phyloP scores from a whole-genome alignment of 345 rosid species.

The Brassica incana region DNA sequence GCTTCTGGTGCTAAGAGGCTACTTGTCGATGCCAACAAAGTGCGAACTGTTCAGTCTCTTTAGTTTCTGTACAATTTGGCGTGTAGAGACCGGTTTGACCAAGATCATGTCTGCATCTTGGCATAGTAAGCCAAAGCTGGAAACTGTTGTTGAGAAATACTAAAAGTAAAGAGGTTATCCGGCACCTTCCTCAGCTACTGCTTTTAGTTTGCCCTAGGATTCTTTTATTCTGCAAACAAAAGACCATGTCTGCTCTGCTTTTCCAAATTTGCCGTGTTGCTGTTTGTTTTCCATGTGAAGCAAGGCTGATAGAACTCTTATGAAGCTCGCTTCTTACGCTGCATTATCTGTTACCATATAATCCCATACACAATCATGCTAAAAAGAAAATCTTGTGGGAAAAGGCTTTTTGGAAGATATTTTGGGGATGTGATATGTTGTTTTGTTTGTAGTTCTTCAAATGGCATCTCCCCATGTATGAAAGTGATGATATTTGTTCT shows the following conservation, averaged over 20 bases:
- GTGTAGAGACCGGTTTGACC: background rate
- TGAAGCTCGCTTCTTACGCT: background rate
- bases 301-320: slow-evolving; percentile 1
- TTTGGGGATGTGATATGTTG: slow-evolving; percentile 29
- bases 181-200: slow-evolving; percentile 11
- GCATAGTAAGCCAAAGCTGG: slow-evolving; percentile 33
- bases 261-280: background rate
- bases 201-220: slow-evolving; percentile 8
- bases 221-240: slow-evolving; percentile 18
- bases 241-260: slow-evolving; percentile 14
- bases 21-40: slow-evolving; percentile 8
- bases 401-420: background rate
- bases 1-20: background rate
- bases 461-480: slow-evolving; percentile 8
- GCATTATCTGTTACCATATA: slow-evolving; percentile 10
- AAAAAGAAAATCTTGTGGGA: slow-evolving; percentile 10
- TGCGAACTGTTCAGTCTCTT: slow-evolving; percentile 5
- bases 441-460: slow-evolving; percentile 32
- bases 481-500: slow-evolving; percentile 15
- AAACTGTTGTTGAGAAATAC: slow-evolving; percentile 28
- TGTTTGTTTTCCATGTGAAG: slow-evolving; percentile 19
- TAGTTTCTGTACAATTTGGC: background rate
- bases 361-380: slow-evolving; percentile 12
- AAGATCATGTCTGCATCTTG: slow-evolving; percentile 20
- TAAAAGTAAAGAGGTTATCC: slow-evolving; percentile 5